Evolutionary conservation across 768 basidiomycete species (phyloP).

Genomic region (Rhodotorula toruloides): DNA sequence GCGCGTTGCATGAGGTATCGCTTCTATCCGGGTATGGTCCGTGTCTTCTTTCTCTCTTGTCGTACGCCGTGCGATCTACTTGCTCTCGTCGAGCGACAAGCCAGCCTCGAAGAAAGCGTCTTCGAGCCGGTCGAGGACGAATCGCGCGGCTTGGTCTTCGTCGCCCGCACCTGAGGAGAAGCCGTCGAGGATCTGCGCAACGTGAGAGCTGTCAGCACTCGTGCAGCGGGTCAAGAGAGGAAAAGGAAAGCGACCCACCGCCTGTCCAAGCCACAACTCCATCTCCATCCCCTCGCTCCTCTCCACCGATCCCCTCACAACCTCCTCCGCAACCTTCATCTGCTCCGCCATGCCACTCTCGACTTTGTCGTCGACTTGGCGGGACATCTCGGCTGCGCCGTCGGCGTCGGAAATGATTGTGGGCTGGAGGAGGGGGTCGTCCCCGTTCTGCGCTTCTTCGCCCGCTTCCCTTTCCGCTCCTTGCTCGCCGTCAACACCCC

Average conservation of each 20-base stretch:
- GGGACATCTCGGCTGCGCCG: constrained; percentile 6
- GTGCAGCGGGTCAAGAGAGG: rapidly evolving
- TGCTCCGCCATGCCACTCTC: neutral
- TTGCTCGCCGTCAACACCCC: neutral
- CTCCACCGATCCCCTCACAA: neutral
- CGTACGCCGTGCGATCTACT: too few relatives aligned
- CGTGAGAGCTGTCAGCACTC: neutral
- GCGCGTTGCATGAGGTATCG: too few relatives aligned
- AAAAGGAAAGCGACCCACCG: neutral
- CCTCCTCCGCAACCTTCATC: neutral
- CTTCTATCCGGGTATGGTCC: too few relatives aligned
- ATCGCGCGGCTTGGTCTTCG: neutral
- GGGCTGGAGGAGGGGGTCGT: neutral
- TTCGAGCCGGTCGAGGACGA: constrained; percentile 12
- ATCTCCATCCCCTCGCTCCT: constrained; percentile 4
- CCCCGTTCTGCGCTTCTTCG: neutral
- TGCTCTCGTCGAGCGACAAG: too few relatives aligned
- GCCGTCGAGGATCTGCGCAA: constrained; percentile 18
- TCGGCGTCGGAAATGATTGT: constrained; percentile 25
- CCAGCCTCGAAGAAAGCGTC: constrained; percentile 5
- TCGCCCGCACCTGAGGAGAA: neutral
- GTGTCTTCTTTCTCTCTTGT: too few relatives aligned
- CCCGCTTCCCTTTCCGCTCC: neutral
- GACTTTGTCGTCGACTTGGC: neutral
- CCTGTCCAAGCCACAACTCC: constrained; percentile 15